Evolutionary conservation across 345 rosid species (phyloP), one percentile per base, ranked within the genome.

Genomic region (Populus davidiana): DNA sequence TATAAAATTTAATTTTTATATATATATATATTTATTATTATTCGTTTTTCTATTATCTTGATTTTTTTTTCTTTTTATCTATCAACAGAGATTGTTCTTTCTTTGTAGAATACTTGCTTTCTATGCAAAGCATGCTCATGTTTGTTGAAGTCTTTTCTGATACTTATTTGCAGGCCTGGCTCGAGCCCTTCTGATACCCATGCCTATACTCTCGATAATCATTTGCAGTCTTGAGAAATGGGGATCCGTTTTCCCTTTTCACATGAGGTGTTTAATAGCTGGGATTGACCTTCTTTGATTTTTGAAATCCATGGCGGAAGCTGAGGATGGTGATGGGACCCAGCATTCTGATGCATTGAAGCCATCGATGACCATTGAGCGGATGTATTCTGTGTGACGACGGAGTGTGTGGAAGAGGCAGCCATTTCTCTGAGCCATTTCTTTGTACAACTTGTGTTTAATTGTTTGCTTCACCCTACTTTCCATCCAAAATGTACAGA

Each of bases 141-240:
- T 29, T 61, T 6, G 72, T 47, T n/a, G 4, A 54, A 59, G 61
- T 75, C 5, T 73, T 65, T 79, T 70, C 25, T 39, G 64, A 63
- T 77, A 52, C 63, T 71, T 66, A 27, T 11, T 77, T 80, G 78
- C 90, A 95, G 98, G 89, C 98, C 95, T 23, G 98, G 98, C 77
- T 88, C 98, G 29, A 87, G 93, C 80, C 94, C 99, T 69, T 93
- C 98, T 21, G 98, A 93, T 80, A 91, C 90, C n/a, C 87, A 81
- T 0, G 94, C 96, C 77, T 91, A 83, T 62, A 83, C 91, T 63
- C 94, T 95, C n/a, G 97, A 91, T 68, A 65, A 91, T 77, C 97
- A 95, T 86, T 69, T 90, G 81, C 93, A 85, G 83, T 89, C 85
- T 8, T 95, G 89, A 93, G 49, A 29, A 12, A 41, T 61, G 80